phyloP scores from a whole-genome alignment of 2,329 filamentous ascomycete species.

The Phyllosticta citriasiana region DNA sequence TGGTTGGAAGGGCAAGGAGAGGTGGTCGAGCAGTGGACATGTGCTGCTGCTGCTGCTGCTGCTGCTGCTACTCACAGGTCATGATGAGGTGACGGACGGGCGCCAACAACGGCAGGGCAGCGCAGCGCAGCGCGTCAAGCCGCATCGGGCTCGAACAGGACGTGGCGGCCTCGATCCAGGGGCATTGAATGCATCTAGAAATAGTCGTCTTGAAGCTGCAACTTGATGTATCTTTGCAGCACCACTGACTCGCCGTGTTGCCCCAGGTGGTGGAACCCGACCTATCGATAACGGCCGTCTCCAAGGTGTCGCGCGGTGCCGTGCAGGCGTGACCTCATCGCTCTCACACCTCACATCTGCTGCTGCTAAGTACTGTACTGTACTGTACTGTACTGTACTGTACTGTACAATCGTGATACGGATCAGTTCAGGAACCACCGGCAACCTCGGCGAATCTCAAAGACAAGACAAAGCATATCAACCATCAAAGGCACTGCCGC shows the following conservation, averaged over 20 bases:
- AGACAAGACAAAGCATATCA: background rate
- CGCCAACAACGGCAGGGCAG: background rate
- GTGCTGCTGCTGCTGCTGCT: background rate
- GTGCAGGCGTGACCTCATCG: background rate
- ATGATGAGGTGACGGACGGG: constrained; percentile 5
- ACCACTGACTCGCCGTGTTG: background rate
- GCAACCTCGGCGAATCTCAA: background rate
- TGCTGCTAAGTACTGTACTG: too few species aligned
- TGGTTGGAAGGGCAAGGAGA: background rate
- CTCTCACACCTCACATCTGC: background rate
- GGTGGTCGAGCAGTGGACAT: background rate
- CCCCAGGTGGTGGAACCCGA: too few species aligned
- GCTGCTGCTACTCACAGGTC: constrained; percentile 4
- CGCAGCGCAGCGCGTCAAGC: background rate
- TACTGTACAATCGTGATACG: too few species aligned
- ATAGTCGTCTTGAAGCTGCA: background rate
- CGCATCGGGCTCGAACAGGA: background rate
- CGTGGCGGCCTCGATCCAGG: background rate
- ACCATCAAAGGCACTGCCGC: background rate
- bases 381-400: too few species aligned
- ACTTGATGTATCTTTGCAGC: too few species aligned
- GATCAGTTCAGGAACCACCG: background rate
- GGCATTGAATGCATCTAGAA: background rate
- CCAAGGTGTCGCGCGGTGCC: background rate
- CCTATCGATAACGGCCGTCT: background rate